Evolutionary conservation across 2,329 filamentous ascomycete genomes (phyloP).

Genomic region (Alternaria arbusti): DNA sequence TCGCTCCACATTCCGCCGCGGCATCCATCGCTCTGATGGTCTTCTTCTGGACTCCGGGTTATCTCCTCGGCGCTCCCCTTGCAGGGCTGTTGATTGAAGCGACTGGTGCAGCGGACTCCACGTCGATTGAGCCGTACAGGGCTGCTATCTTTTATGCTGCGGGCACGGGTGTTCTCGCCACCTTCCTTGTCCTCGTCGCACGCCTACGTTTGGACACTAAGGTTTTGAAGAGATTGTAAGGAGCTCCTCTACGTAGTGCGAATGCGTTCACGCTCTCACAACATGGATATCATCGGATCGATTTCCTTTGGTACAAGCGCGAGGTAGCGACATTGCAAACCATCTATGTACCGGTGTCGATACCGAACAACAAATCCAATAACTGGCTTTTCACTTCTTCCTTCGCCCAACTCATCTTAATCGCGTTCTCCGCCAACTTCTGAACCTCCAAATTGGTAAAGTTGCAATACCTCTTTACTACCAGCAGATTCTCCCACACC

Average conservation of each 20-base stretch:
- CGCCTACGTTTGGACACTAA: neutral
- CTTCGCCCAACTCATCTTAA: conserved; percentile 58
- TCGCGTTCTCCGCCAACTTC: conserved; percentile 50
- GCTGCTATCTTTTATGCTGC: conserved; percentile 41
- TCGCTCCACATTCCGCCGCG: neutral
- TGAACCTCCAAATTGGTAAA: conserved; percentile 54
- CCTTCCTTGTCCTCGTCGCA: neutral
- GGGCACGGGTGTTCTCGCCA: conserved; percentile 17
- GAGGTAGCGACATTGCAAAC: neutral
- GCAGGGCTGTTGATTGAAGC: conserved; percentile 37
- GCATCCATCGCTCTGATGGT: neutral
- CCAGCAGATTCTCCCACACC: conserved; percentile 56
- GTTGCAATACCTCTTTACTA: conserved; percentile 51
- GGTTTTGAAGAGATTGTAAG: neutral
- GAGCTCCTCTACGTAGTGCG: neutral
- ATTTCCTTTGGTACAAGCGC: neutral
- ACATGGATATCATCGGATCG: too few relatives aligned
- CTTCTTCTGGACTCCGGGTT: conserved; percentile 35
- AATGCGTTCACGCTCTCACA: too few relatives aligned
- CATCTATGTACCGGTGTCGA: neutral
- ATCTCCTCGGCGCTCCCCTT: conserved; percentile 36
- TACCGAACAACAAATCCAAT: neutral
- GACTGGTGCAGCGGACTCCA: conserved; percentile 22
- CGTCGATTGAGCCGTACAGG: conserved; percentile 25
- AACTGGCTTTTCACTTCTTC: conserved; percentile 18